Base-by-base conservation (phyloP, 2,329 filamentous ascomycete species). In the Phialophora expanda region DNA sequence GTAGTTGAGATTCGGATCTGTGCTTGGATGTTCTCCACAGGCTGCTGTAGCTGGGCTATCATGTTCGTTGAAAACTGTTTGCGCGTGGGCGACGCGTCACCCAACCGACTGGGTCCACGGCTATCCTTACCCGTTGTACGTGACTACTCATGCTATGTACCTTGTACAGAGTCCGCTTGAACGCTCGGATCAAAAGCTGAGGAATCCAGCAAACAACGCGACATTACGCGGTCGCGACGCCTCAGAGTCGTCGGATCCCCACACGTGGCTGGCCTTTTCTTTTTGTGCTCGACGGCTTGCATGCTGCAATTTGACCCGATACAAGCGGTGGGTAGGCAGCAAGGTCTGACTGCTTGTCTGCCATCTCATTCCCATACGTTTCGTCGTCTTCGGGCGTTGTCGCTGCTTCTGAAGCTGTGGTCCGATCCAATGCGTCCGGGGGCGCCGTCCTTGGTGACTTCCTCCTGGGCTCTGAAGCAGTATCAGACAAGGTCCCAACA, bases 401-500 rank as follows among this genome's bases (percentile, higher is more conserved):
- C 48, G 6, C 22, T 4, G 48, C 14, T 26, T 44, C 14, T n/a
- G 38, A n/a, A 6, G 17, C 6, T 44, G 38, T 44, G 14, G 38
- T 44, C 38, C 38, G 38, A 44, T 44, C 38, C 6, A n/a, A 51
- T 26, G 8, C 48, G 20, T 34, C 53, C 30, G 51, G 17, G 6
- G 74, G 62, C 11, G 72, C 71, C 20, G 76, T 73, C 66, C 77
- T 78, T 0, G 77, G 76, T 0, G 77, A 76, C 70, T 80, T 80
- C 8, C 76, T 69, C 20, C 72, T 72, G 12, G 73, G 75, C 9
- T 63, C 56, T 32, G 26, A 56, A 12, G 20, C n/a, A 7, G 11
- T 22, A 2, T 48, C 34, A 17, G 51, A 26, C 26, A 41, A 51
- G 12, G 24, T 22, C n/a, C 50, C 17, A 9, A 17, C 30, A 9